Percentiles rank a stretch among this genome's conserved stretches.
phyloP scores from a whole-genome alignment of 1,284 basidiomycete genomes.

The Cystobasidium slooffiae region DNA sequence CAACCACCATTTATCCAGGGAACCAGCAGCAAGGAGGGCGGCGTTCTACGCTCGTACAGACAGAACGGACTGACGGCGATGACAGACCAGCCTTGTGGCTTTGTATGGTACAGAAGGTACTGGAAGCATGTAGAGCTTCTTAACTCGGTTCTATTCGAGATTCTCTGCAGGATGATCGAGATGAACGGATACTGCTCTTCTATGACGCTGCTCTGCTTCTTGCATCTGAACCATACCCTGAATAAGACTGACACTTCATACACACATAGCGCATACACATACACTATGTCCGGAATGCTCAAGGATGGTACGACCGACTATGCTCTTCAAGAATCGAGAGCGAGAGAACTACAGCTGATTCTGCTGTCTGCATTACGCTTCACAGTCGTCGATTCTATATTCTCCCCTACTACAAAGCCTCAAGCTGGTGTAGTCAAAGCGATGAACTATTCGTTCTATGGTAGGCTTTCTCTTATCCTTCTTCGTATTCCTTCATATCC shows the following conservation, averaged over 20 bases:
- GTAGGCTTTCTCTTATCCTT: background rate
- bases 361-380: background rate
- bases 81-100: too few relatives aligned
- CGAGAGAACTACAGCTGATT: background rate
- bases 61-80: too few relatives aligned
- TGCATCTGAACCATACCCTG: background rate
- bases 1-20: too few relatives aligned
- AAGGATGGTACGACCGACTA: constrained; percentile 4
- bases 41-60: too few relatives aligned
- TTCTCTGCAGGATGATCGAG: too few relatives aligned
- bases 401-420: constrained; percentile 43
- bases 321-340: too few relatives aligned
- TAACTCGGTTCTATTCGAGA: too few relatives aligned
- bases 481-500: background rate
- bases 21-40: too few relatives aligned
- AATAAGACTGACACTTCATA: background rate
- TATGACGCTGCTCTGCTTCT: background rate
- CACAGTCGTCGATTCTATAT: constrained; percentile 43
- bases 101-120: too few relatives aligned
- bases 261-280: background rate
- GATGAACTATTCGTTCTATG: constrained; percentile 44
- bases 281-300: constrained; percentile 29
- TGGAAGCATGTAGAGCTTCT: too few relatives aligned
- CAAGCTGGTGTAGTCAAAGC: constrained; percentile 36
- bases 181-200: too few relatives aligned